Evolutionary conservation across 176 grass and related monocot species (phyloP), one percentile per base, ranked within the genome.

Genomic region (Oryza nivara): DNA sequence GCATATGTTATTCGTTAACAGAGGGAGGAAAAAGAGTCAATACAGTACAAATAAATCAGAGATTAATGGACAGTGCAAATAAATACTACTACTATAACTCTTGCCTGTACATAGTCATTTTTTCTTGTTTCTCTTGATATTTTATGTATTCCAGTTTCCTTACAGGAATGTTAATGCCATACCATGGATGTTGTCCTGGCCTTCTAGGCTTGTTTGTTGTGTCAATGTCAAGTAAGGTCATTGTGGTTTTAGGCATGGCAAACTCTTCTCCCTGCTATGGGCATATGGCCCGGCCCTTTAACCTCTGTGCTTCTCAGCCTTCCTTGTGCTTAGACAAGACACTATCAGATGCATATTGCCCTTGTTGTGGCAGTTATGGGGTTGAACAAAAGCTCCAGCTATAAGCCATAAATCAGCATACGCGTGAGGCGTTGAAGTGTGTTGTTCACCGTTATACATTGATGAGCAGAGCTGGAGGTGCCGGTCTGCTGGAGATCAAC

Each of bases 281-380:
- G 3, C 41, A n/a, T 19, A 52, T 73, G 43, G 38, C 4, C 44
- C 45, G 25, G 7, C 47, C 40, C 17, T 43, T 65, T 58, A 36
- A 65, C 36, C 17, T 36, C 34, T 20, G 77, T 22, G 45, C 45
- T 80, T 38, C 48, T 20, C 20, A 35, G 22, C 40, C 8, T 40
- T 86, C 4, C 19, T 45, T 73, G 76, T 65, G 30, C 9, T 40
- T 73, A 15, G 71, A 14, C 46, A 58, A 76, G 51, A 56, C 48
- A n/a, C 74, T 19, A 38, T 19, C 72, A 76, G 51, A 76, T 56
- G 74, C 74, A 75, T 35, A 16, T 36, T 58, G 51, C 30, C 16
- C 46, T 74, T 75, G 32, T n/a, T 86, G 49, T 41, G 45, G 58
- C 41, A 67, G 76, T 74, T 32, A 80, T 65, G 44, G 46, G 23